These are phyloP conservation scores for Arthrinium puccinioides DNA, from an alignment of 2,329 filamentous ascomycete species.

Conservation along the genomic window DNA sequence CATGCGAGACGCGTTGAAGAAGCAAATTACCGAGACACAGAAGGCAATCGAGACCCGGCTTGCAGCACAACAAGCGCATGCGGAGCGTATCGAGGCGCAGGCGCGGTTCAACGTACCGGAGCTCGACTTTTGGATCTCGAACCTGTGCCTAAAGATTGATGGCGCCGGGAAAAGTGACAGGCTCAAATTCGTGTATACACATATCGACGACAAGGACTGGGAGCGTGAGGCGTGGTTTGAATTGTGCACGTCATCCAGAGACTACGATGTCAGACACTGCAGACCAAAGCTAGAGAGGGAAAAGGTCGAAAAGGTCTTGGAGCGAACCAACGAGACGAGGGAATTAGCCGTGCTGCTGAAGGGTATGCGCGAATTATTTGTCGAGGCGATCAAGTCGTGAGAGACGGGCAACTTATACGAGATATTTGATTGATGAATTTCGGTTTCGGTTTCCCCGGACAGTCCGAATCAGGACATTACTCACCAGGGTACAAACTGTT, in stretches of 20 bases:
- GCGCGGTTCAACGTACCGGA: slow-evolving; percentile 86
- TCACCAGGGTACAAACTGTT: too few relatives aligned
- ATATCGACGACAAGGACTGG: slow-evolving; percentile 81
- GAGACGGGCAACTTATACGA: too few relatives aligned
- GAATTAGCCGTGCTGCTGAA: slow-evolving; percentile 68
- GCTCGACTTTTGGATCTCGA: slow-evolving; percentile 91
- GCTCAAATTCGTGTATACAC: slow-evolving; percentile 83
- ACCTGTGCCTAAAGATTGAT: slow-evolving; percentile 82
- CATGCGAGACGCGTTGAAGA: slow-evolving; percentile 47
- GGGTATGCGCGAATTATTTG: slow-evolving; percentile 75
- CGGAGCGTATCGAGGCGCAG: slow-evolving; percentile 72
- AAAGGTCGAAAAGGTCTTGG: slow-evolving; percentile 68
- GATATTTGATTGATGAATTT: too few relatives aligned
- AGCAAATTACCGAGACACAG: slow-evolving; percentile 61
- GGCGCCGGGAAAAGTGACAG: slow-evolving; percentile 78
- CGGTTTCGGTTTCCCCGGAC: too few relatives aligned
- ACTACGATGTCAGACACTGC: slow-evolving; percentile 78
- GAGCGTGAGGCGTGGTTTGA: slow-evolving; percentile 92
- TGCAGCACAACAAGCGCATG: slow-evolving; percentile 65
- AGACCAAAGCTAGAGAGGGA: slow-evolving; percentile 77
- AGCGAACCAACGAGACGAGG: slow-evolving; percentile 73
- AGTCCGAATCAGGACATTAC: too few relatives aligned
- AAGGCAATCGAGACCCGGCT: slow-evolving; percentile 61
- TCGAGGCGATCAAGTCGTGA: slow-evolving; percentile 54
- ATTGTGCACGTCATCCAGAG: slow-evolving; percentile 69